Evolutionary conservation across 2,329 filamentous ascomycete genomes (phyloP).

Genomic region (Aspergillus sp.): DNA sequence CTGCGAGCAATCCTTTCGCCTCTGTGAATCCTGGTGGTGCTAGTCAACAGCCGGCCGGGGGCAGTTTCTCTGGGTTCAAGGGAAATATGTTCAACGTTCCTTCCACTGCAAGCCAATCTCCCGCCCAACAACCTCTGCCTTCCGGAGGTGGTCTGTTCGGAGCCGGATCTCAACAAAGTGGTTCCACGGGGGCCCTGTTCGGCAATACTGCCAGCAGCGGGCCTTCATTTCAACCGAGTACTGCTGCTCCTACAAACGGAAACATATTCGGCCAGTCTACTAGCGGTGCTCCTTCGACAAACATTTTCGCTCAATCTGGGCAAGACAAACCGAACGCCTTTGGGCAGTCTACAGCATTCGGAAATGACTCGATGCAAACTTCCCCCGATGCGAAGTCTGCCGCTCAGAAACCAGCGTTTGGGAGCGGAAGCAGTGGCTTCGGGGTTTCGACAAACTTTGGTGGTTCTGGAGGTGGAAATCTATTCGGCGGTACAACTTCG

Average conservation of each 20-base stretch:
- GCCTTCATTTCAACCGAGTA: constrained; percentile 14
- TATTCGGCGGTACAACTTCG: constrained; percentile 21
- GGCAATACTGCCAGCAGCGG: constrained; percentile 15
- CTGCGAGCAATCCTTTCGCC: constrained; percentile 37
- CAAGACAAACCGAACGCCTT: constrained; percentile 26
- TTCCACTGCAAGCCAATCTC: constrained; percentile 20
- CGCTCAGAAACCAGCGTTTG: constrained; percentile 24
- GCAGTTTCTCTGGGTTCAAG: constrained; percentile 30
- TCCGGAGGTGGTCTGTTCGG: constrained; percentile 22
- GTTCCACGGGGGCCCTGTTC: constrained; percentile 18
- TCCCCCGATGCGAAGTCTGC: constrained; percentile 30
- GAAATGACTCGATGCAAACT: constrained; percentile 33
- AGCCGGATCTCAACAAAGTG: constrained; percentile 15
- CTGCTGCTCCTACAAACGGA: constrained; percentile 19
- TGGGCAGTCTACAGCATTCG: constrained; percentile 25
- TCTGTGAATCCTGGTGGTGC: constrained; percentile 24
- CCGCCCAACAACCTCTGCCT: constrained; percentile 22
- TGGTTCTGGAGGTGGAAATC: constrained; percentile 12
- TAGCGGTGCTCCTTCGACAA: constrained; percentile 17
- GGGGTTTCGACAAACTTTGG: constrained; percentile 17
- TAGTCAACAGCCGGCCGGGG: constrained; percentile 19
- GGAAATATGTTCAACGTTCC: constrained; percentile 34
- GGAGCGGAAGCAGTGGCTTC: constrained; percentile 21
- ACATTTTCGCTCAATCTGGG: constrained; percentile 24
- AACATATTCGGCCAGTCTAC: constrained; percentile 24